Conservation (phyloP, 2,329 filamentous ascomycete species). For the Scedosporium dehoogii region DNA sequence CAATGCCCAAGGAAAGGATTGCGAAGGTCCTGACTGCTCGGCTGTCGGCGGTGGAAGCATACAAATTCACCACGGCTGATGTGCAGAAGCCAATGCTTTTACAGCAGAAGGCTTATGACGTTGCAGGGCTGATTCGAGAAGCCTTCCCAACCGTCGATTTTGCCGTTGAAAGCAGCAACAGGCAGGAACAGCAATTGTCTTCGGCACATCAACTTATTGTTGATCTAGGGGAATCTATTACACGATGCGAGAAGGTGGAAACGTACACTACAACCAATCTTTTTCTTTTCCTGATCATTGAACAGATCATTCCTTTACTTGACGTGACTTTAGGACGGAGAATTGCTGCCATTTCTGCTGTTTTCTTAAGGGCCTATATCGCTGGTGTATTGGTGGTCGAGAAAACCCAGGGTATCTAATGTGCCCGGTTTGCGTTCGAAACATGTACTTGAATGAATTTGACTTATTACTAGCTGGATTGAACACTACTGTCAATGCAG, state of each 20-base stretch:
- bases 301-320: background rate
- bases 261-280: background rate
- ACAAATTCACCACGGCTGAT: background rate
- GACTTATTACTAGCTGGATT: no score
- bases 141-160: background rate
- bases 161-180: background rate
- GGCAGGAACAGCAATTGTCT: background rate
- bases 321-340: background rate
- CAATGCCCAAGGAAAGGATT: background rate
- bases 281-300: background rate
- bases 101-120: background rate
- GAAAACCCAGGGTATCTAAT: background rate
- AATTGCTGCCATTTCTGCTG: background rate
- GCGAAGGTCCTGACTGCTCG: background rate
- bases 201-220: background rate
- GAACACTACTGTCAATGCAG: no score
- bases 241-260: background rate
- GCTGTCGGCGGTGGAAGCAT: background rate
- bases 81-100: background rate
- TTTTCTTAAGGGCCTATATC: background rate
- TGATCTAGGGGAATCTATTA: background rate
- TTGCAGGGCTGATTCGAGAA: background rate
- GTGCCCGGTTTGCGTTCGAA: background rate
- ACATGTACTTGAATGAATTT: no score
- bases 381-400: background rate